Base-by-base conservation (phyloP, 108 stramenopile species). In the Skeletonema potamos region DNA sequence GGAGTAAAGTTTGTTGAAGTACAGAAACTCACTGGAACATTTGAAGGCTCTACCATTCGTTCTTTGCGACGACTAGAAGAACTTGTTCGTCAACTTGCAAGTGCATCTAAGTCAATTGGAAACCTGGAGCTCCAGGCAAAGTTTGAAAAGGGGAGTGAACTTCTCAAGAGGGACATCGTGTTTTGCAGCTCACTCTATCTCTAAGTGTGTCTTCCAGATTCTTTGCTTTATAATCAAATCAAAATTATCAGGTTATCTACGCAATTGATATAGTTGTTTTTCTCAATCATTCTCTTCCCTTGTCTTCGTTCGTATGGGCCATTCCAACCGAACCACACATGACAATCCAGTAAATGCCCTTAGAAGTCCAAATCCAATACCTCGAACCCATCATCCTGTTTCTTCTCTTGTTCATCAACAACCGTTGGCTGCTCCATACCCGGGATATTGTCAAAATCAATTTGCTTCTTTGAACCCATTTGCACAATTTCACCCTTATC, bases 31-130 rank as follows among this genome's bases (percentile, higher is more conserved):
- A 99, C 98, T 4, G 94, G 94, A 32, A 85, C 91, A 6, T 99
- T 94, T 72, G 99, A 99, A 84, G 99, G 99, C 6, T 96, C 96
- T 4, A 96, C 98, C 34, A 99, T 99, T 62, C 95, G 98, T 20
- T 82, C 92, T 0, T 80, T 99, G 48, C 88, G 98, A 33, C 85
- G 99, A 27, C 80, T 99, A 43, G 99, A 98, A 74, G 99, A 99
- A 72, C 84, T 99, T n/a, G 84, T 98, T 1, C 89, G 98, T 58
- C 98, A 99, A 74, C 89, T 99, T 33, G 82, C 90, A 15, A 84
- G 82, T 73, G 98, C 98, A 17, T 83, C 97, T 2, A 86, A 86
- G 66, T 90, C 97, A 27, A 94, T 99, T 51, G 99, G 99, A 11
- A 97, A 99, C 69, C 82, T 85, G 8, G 96, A 96, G 71, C 85